A percentile compares a stretch with the other conserved stretches of the same genome.
These are phyloP conservation scores for Drechslerella coelobrocha DNA, from an alignment of 2,329 filamentous ascomycete species.

Conservation along the genomic window DNA sequence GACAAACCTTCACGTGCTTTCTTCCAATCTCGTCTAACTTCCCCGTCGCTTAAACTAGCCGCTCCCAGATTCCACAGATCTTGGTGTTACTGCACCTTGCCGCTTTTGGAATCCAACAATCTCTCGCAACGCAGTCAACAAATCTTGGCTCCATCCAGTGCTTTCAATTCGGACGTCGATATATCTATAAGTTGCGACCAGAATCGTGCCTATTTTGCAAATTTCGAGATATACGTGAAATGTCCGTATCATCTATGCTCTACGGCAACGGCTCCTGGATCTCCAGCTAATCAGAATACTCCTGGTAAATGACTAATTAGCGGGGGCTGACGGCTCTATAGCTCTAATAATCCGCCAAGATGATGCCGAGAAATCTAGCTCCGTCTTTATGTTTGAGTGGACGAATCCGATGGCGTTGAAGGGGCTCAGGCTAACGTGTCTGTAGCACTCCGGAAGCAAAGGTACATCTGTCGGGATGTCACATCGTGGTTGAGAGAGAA, in stretches of 20 bases:
- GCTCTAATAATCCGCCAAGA: slow-evolving; percentile 6
- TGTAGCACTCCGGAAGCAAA: neutral
- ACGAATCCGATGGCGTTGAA: slow-evolving; percentile 5
- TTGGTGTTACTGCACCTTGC: neutral
- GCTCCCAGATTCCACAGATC: neutral
- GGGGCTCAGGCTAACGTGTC: neutral
- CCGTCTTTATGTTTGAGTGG: slow-evolving; percentile 1
- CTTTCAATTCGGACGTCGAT: neutral
- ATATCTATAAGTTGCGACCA: neutral
- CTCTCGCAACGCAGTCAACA: neutral
- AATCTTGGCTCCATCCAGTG: neutral
- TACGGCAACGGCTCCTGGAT: neutral
- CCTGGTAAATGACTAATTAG: too few relatives aligned
- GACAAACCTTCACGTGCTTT: too few relatives aligned
- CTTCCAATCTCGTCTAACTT: too few relatives aligned
- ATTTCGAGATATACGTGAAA: too few relatives aligned
- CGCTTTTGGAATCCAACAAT: neutral
- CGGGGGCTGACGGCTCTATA: slow-evolving; percentile 15
- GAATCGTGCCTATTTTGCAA: too few relatives aligned
- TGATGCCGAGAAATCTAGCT: slow-evolving; percentile 15
- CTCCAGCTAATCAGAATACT: neutral
- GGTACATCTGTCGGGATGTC: neutral
- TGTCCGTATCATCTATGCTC: slow-evolving; percentile 1
- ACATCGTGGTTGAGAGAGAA: neutral
- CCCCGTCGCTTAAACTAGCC: neutral